A percentile compares a stretch with the other conserved stretches of the same genome.
Evolutionary conservation across 305 asterid genomes (phyloP).

Genomic region (Lippia alba): DNA sequence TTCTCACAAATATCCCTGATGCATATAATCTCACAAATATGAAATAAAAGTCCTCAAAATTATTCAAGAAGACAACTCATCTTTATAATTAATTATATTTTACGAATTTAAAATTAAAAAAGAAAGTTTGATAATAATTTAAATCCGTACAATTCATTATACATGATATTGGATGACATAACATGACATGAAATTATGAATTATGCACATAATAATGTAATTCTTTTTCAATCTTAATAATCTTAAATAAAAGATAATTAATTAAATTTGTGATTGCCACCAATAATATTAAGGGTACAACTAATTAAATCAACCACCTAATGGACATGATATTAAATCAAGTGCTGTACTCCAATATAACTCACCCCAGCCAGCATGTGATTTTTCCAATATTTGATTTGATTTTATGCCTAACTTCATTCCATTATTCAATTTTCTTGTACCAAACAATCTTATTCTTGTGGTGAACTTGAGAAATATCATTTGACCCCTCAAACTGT

Average conservation of each 20-base stretch:
- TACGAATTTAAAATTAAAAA: too few relatives aligned
- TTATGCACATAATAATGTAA: not conserved
- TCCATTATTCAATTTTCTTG: not conserved
- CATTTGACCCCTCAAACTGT: too few relatives aligned
- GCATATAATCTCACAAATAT: too few relatives aligned
- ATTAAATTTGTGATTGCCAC: not conserved
- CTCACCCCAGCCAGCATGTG: conserved; percentile 29
- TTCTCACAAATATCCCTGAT: too few relatives aligned
- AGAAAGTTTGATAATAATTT: too few relatives aligned
- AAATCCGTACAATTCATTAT: too few relatives aligned
- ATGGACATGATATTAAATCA: conserved; percentile 11
- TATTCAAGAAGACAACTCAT: too few relatives aligned
- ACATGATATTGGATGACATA: not conserved
- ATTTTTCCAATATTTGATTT: conserved; percentile 24
- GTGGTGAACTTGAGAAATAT: not conserved
- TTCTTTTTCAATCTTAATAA: not conserved
- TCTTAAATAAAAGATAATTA: not conserved
- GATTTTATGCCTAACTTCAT: conserved; percentile 23
- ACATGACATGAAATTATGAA: not conserved
- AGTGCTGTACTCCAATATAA: conserved; percentile 28
- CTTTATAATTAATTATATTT: too few relatives aligned
- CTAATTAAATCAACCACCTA: not conserved
- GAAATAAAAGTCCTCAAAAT: too few relatives aligned
- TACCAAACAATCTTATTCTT: not conserved
- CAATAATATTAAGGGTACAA: not conserved